Conservation (phyloP, 352 stramenopile species). For the Hyaloperonospora arabidopsidis region DNA sequence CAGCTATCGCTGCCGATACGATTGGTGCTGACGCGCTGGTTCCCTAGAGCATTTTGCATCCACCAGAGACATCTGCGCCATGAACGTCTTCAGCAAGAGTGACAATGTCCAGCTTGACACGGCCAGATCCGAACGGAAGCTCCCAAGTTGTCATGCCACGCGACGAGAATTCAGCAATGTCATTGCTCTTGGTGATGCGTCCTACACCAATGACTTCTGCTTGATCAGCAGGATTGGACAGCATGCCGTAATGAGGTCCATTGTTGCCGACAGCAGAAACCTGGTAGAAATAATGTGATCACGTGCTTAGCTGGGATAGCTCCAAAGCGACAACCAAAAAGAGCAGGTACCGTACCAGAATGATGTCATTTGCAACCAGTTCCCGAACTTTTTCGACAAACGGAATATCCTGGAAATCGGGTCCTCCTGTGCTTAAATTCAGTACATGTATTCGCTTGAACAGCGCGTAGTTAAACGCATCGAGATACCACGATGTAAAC, state of each 20-base stretch:
- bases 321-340: neutral
- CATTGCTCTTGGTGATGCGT: constrained; percentile 43
- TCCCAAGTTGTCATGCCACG: constrained; percentile 85
- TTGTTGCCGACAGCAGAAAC: constrained; percentile 81
- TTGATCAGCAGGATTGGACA: constrained; percentile 83
- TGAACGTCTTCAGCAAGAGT: constrained; percentile 60
- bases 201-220: constrained; percentile 81
- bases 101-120: constrained; percentile 82
- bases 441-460: constrained; percentile 68
- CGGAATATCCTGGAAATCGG: constrained; percentile 77
- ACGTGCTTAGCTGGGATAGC: no score
- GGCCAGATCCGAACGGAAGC: constrained; percentile 66
- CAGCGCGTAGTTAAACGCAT: constrained; percentile 86
- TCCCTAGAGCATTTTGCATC: constrained; percentile 61
- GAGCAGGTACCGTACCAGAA: constrained; percentile 37
- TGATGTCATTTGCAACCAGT: constrained; percentile 64
- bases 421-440: constrained; percentile 82
- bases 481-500: constrained; percentile 87
- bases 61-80: constrained; percentile 40
- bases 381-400: constrained; percentile 88
- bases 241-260: constrained; percentile 73
- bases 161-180: constrained; percentile 74
- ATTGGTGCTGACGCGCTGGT: constrained; percentile 83
- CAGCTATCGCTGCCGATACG: constrained; percentile 60
- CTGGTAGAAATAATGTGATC: constrained; percentile 13